phyloP scores from a whole-genome alignment of 768 basidiomycete genomes.

The Auriscalpium microsporum region DNA sequence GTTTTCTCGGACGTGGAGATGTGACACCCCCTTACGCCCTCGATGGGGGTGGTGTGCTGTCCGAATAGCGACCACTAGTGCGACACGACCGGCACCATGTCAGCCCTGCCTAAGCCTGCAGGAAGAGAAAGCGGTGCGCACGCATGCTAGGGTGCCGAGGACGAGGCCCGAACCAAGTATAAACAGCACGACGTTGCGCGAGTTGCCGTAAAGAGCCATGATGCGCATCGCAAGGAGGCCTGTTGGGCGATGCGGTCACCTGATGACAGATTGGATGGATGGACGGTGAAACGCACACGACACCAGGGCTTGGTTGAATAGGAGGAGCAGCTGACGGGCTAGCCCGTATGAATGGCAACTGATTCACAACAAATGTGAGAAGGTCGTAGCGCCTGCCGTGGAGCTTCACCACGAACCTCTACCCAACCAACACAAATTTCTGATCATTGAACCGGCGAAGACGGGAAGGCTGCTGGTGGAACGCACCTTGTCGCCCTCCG shows the following conservation, averaged over 20 bases:
- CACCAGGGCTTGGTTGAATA: conserved; percentile 38
- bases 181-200: conserved; percentile 27
- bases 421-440: not conserved
- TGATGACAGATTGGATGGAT: too few relatives aligned
- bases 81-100: not conserved
- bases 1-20: conserved; percentile 9
- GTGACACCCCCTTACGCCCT: conserved; percentile 15
- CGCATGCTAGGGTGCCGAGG: conserved; percentile 26
- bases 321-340: conserved; percentile 34
- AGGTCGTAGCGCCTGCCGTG: too few relatives aligned
- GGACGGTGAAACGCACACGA: conserved; percentile 28
- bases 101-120: not conserved
- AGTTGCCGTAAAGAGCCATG: conserved; percentile 40
- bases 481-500: conserved; percentile 9
- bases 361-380: conserved; percentile 28
- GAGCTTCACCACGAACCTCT: conserved; percentile 12
- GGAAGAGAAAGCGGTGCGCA: conserved; percentile 21
- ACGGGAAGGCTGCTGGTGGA: not conserved
- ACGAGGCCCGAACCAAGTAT: conserved; percentile 26
- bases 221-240: conserved; percentile 40
- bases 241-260: conserved; percentile 11
- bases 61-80: conserved; percentile 37
- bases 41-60: conserved; percentile 17
- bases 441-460: not conserved
- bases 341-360: conserved; percentile 18